phyloP scores from a whole-genome alignment of 2,329 filamentous ascomycete species.

The Alternaria sp. region DNA sequence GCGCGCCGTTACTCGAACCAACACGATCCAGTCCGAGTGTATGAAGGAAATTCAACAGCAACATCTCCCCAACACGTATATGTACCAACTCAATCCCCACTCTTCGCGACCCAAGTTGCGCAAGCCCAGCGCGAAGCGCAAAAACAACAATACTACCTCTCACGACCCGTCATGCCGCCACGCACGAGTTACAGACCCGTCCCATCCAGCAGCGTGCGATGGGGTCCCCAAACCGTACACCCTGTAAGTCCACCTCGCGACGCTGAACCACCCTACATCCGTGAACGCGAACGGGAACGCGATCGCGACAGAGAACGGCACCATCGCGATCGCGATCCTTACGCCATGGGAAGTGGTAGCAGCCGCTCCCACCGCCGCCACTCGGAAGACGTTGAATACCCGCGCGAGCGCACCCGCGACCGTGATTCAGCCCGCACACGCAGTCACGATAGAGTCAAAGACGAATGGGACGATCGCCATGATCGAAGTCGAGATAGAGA shows the following conservation, averaged over 20 bases:
- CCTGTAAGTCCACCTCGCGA: slow-evolving; percentile 31
- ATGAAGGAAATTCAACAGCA: slow-evolving; percentile 23
- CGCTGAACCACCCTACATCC: slow-evolving; percentile 25
- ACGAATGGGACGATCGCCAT: slow-evolving; percentile 34
- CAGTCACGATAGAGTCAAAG: slow-evolving; percentile 37
- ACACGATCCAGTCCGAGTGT: slow-evolving; percentile 18
- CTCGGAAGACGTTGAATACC: slow-evolving; percentile 35
- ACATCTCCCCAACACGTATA: slow-evolving; percentile 45
- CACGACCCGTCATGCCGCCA: slow-evolving; percentile 34
- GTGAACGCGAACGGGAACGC: slow-evolving; percentile 24
- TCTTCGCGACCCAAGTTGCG: slow-evolving; percentile 57
- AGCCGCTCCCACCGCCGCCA: slow-evolving; percentile 27
- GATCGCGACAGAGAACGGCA: slow-evolving; percentile 23
- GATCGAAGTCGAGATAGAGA: slow-evolving; percentile 10
- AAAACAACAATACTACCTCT: slow-evolving; percentile 40
- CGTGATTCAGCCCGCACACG: slow-evolving; percentile 29
- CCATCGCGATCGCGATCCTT: slow-evolving; percentile 15
- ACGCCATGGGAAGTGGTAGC: slow-evolving; percentile 16
- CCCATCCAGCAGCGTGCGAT: slow-evolving; percentile 29
- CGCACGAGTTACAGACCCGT: slow-evolving; percentile 33
- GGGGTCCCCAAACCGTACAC: slow-evolving; percentile 21
- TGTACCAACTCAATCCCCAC: slow-evolving; percentile 53
- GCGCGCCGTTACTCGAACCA: slow-evolving; percentile 37
- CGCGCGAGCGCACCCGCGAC: slow-evolving; percentile 30
- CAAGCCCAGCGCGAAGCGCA: slow-evolving; percentile 40